Conservation (phyloP, 2,329 filamentous ascomycete genomes). For the Ceratocystis diversiconidia region DNA sequence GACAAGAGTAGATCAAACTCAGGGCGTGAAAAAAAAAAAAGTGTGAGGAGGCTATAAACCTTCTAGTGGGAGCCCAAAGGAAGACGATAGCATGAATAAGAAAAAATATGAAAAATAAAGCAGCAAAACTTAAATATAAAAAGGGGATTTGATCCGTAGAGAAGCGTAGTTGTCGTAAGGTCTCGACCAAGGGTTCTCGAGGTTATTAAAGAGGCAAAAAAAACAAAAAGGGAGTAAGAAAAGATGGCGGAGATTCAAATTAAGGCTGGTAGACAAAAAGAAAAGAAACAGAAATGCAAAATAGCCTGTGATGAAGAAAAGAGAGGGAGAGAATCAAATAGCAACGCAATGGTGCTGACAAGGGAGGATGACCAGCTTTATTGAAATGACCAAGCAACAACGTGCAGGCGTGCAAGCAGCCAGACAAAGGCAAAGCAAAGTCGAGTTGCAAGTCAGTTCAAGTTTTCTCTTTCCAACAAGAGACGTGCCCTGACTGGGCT, state of each 20-base stretch:
- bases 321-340: neutral
- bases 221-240: constrained; percentile 1
- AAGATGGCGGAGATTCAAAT: neutral
- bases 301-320: neutral
- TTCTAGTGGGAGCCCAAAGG: neutral
- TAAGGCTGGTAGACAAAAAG: constrained; percentile 1
- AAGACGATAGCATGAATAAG: neutral
- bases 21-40: neutral
- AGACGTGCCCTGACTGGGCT: neutral
- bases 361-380: constrained; percentile 6
- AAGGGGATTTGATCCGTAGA: too few relatives aligned
- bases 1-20: constrained; percentile 1
- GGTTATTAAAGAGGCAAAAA: neutral
- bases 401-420: constrained; percentile 1
- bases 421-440: neutral
- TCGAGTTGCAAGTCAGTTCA: neutral
- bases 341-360: neutral
- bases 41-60: neutral
- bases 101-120: neutral
- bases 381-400: constrained; percentile 3
- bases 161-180: too few relatives aligned
- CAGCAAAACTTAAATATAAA: neutral
- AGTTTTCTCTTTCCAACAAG: too few relatives aligned
- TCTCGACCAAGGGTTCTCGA: too few relatives aligned
- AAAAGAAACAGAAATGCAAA: constrained; percentile 9